Conservation (phyloP, 352 stramenopile genomes). For the Phytophthora capsici region DNA sequence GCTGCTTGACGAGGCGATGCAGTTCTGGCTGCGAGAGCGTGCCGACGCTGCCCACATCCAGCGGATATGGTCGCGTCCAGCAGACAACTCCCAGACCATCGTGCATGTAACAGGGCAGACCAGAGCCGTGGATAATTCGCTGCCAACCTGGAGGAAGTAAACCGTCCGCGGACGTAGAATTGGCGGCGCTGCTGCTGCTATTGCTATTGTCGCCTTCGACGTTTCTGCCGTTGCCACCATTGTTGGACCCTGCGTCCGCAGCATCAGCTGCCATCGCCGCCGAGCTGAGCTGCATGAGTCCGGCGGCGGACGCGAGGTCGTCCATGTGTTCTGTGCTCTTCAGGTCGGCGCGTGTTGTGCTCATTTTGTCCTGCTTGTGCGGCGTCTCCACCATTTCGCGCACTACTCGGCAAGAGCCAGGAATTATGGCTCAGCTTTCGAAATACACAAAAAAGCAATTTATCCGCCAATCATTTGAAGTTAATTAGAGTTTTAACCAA, state of each 20-base stretch:
- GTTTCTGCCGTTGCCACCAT: slow-evolving; percentile 3
- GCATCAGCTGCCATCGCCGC: slow-evolving; percentile 33
- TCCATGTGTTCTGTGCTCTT: slow-evolving; percentile 26
- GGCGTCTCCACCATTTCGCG: slow-evolving; percentile 25
- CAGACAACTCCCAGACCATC: slow-evolving; percentile 56
- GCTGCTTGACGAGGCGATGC: slow-evolving; percentile 50
- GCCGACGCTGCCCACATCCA: slow-evolving; percentile 41
- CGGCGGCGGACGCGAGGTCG: slow-evolving; percentile 40
- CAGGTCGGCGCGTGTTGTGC: slow-evolving; percentile 1
- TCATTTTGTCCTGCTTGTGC: slow-evolving; percentile 23
- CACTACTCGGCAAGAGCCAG: not conserved
- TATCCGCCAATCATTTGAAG: not conserved
- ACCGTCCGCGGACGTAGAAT: slow-evolving; percentile 24
- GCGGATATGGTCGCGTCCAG: slow-evolving; percentile 76
- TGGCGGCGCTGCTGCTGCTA: not conserved
- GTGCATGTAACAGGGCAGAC: slow-evolving; percentile 76
- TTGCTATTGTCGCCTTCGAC: slow-evolving; percentile 1
- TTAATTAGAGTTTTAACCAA: slow-evolving; percentile 6
- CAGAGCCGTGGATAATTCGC: slow-evolving; percentile 66
- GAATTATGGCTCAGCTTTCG: too few species aligned
- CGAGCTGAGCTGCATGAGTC: slow-evolving; percentile 64
- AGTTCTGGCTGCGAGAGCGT: slow-evolving; percentile 45
- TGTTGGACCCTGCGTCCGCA: not conserved
- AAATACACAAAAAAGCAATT: too few species aligned
- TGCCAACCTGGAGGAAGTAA: slow-evolving; percentile 70